Percentiles rank a stretch among this genome's conserved stretches.
Evolutionary conservation across 768 basidiomycete species (phyloP).

Genomic region (Hydnomerulius pinastri): DNA sequence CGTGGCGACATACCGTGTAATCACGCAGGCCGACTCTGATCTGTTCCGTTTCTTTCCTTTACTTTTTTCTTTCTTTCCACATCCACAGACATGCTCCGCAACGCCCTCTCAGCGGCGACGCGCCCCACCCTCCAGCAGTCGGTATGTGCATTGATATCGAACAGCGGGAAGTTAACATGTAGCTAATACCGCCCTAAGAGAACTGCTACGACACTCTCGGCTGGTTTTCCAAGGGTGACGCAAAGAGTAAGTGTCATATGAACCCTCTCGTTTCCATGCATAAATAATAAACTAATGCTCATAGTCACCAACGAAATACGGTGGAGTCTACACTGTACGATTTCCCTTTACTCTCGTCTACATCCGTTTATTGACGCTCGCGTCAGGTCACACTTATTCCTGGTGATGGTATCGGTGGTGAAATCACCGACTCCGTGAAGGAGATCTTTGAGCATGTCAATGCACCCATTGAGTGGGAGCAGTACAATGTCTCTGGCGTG

Average conservation of each 20-base stretch:
- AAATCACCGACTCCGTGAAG: conserved; percentile 98
- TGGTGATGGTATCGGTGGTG: conserved; percentile 95
- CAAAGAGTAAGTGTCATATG: conserved; percentile 54
- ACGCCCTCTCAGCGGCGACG: conserved; percentile 55
- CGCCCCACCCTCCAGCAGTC: conserved; percentile 55
- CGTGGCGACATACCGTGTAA: conserved; percentile 13
- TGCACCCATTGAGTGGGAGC: conserved; percentile 99
- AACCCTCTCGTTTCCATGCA: conserved; percentile 1
- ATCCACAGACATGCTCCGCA: conserved; percentile 57
- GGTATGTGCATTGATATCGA: conserved; percentile 41
- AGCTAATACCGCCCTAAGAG: conserved; percentile 43
- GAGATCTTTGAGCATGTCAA: conserved; percentile 98
- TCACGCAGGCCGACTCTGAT: neutral
- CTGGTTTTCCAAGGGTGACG: conserved; percentile 75
- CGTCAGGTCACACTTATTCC: conserved; percentile 92
- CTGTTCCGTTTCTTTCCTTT: conserved; percentile 36
- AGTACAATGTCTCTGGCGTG: conserved; percentile 96
- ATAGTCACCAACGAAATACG: conserved; percentile 88
- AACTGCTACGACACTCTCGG: conserved; percentile 73
- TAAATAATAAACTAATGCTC: conserved; percentile 9
- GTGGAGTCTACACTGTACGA: conserved; percentile 86
- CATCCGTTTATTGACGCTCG: conserved; percentile 22
- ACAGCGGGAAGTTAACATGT: neutral
- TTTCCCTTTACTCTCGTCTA: conserved; percentile 1
- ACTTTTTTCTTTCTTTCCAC: conserved; percentile 25